Evolutionary conservation across 331 rosid species (phyloP).

Genomic region (Stylosanthes scabra): DNA sequence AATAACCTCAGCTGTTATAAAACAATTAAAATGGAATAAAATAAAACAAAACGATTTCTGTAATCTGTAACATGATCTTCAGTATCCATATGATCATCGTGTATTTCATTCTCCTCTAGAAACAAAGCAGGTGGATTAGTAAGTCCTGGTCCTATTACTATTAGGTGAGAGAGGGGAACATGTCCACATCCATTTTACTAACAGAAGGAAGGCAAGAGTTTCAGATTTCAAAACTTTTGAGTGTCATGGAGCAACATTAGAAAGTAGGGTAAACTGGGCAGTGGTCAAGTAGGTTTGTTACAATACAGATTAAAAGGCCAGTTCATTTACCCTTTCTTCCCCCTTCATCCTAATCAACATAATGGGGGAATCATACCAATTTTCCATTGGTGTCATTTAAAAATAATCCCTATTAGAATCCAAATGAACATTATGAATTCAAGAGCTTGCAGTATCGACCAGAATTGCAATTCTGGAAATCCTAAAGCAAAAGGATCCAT

Average conservation of each 20-base stretch:
- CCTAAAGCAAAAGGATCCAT: no score
- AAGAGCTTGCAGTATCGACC: no score
- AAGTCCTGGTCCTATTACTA: no score
- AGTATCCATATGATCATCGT: not conserved
- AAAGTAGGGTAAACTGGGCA: not conserved
- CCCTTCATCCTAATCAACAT: no score
- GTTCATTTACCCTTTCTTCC: not conserved
- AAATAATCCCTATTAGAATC: no score
- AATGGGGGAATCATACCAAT: no score
- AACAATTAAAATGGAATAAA: not conserved
- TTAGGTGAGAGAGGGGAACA: not conserved
- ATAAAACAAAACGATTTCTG: not conserved
- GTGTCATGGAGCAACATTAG: not conserved
- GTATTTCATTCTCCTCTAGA: not conserved
- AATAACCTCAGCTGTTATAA: not conserved
- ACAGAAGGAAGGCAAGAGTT: not conserved
- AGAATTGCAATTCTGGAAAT: no score
- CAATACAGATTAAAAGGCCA: not conserved
- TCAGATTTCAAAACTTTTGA: not conserved
- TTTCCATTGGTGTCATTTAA: no score
- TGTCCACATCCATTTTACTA: not conserved
- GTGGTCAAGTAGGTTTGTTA: not conserved
- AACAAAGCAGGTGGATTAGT: not conserved
- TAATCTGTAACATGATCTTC: not conserved
- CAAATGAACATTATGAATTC: no score